A percentile compares a stretch with the other conserved stretches of the same genome.
These are phyloP conservation scores for Apiotrichum akiyoshidainum DNA, from an alignment of 1,284 basidiomycete genomes.

Conservation along the genomic window DNA sequence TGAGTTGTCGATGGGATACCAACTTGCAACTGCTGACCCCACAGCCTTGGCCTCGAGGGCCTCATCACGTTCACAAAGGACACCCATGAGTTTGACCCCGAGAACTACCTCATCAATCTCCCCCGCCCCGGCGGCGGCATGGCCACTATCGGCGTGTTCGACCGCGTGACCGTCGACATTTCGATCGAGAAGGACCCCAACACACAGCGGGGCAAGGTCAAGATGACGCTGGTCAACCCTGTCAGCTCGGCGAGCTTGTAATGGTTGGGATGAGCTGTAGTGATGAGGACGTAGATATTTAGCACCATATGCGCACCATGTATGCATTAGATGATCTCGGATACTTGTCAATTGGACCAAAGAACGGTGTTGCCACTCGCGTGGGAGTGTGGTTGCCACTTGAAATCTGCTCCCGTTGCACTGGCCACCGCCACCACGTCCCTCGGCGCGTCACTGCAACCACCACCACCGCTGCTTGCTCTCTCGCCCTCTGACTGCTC, in stretches of 20 bases:
- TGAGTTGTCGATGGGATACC: no score
- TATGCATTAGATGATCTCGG: conserved; percentile 2
- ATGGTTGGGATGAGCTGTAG: not conserved
- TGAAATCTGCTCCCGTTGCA: not conserved
- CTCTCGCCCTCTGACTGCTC: not conserved
- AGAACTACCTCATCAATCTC: conserved; percentile 79
- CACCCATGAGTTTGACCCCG: conserved; percentile 76
- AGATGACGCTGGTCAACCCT: conserved; percentile 60
- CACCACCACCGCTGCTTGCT: not conserved
- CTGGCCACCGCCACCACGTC: not conserved
- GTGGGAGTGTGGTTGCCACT: not conserved
- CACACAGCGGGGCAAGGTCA: conserved; percentile 87
- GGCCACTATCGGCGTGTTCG: conserved; percentile 79
- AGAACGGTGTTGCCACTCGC: no score
- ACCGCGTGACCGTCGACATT: conserved; percentile 84
- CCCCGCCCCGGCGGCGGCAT: conserved; percentile 54
- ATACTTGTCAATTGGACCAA: no score
- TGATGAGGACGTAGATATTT: not conserved
- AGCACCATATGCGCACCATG: not conserved
- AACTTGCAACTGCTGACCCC: no score
- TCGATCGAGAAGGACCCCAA: conserved; percentile 92
- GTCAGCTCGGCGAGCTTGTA: conserved; percentile 42
- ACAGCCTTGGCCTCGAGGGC: conserved; percentile 77
- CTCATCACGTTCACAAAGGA: conserved; percentile 89
- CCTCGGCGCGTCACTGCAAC: not conserved